Conservation (phyloP, 352 stramenopile species). For the Blastocystis sp. region DNA sequence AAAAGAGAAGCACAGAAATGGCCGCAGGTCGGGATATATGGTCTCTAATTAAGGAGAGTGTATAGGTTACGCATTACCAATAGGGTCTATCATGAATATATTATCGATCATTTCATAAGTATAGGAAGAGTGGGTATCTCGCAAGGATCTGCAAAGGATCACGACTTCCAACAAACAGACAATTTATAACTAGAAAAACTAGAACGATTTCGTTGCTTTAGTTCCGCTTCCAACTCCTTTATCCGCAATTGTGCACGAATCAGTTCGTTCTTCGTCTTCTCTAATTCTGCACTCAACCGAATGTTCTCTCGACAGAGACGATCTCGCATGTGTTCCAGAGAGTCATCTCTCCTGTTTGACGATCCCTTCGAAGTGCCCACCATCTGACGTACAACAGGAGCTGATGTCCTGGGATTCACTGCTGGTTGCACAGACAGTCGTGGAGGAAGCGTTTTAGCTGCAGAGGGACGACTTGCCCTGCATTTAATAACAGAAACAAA, state of each 20-base stretch:
- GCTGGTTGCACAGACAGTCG: background rate
- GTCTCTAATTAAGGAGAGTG: background rate
- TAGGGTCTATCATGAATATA: background rate
- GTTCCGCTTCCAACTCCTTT: background rate
- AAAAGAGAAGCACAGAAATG: conserved; percentile 3
- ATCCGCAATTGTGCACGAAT: background rate
- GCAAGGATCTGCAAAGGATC: background rate
- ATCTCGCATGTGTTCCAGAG: background rate
- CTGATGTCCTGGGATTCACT: background rate
- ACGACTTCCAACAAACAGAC: background rate
- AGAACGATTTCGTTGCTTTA: background rate
- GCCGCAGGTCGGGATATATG: background rate
- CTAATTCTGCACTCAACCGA: background rate
- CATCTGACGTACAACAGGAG: background rate
- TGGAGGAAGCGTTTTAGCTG: background rate
- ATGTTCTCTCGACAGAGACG: background rate
- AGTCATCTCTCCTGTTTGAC: background rate
- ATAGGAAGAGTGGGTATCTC: background rate
- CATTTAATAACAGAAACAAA: background rate
- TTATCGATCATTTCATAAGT: background rate
- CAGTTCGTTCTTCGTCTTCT: background rate
- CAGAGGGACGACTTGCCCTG: background rate
- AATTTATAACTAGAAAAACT: background rate
- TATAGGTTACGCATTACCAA: background rate
- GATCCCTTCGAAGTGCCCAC: background rate